Evolutionary conservation across 1,284 basidiomycete species (phyloP).

Genomic region (Caloboletus firmus): DNA sequence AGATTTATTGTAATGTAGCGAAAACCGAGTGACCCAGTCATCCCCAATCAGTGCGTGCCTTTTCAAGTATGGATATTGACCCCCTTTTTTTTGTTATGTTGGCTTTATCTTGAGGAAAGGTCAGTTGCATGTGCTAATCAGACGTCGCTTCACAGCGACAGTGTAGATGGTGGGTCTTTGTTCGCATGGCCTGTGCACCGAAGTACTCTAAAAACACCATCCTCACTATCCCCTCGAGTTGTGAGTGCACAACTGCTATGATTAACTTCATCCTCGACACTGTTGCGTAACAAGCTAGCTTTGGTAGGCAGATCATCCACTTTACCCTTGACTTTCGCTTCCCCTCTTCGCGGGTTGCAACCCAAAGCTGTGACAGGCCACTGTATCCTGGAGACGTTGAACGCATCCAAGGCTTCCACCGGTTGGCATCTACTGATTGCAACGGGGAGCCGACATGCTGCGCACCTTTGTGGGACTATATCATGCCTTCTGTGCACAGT

Average conservation of each 20-base stretch:
- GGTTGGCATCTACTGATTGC: background rate
- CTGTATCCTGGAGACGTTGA: background rate
- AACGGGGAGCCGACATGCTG: background rate
- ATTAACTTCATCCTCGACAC: background rate
- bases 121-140: background rate
- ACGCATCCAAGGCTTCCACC: background rate
- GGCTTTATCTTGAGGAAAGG: background rate
- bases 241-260: background rate
- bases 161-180: background rate
- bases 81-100: background rate
- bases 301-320: background rate
- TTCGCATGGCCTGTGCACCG: background rate
- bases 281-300: background rate
- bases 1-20: slow-evolving; percentile 17
- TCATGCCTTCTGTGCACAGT: background rate
- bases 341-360: background rate
- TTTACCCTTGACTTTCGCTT: background rate
- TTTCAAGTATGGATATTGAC: background rate
- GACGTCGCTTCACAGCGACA: background rate
- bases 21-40: slow-evolving; percentile 1
- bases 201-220: background rate
- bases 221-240: background rate
- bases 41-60: background rate
- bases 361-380: background rate
- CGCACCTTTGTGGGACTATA: background rate